These are phyloP conservation scores for Athelia psychrophila DNA, from an alignment of 1,284 basidiomycete species.

Conservation along the genomic window DNA sequence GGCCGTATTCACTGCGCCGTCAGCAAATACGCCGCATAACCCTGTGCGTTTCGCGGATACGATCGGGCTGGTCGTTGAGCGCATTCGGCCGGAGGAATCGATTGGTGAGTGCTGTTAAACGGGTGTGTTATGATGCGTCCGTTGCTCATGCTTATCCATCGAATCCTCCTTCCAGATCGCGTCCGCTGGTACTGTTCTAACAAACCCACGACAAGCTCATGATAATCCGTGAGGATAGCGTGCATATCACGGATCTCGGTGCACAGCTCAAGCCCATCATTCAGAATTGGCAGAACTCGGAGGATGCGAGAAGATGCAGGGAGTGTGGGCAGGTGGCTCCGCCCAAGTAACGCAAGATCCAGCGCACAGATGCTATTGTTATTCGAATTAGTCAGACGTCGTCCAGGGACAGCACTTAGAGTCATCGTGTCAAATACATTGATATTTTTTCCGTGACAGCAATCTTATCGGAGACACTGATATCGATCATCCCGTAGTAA, in stretches of 20 bases:
- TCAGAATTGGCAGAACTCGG: slow-evolving; percentile 67
- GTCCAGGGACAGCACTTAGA: too few relatives aligned
- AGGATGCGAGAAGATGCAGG: slow-evolving; percentile 64
- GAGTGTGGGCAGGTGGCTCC: slow-evolving; percentile 69
- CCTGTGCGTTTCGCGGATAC: slow-evolving; percentile 91
- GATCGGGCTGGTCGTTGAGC: slow-evolving; percentile 92
- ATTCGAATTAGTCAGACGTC: too few relatives aligned
- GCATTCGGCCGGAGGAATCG: slow-evolving; percentile 71
- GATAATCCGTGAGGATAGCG: slow-evolving; percentile 83
- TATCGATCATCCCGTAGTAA: too few relatives aligned
- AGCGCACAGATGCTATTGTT: too few relatives aligned
- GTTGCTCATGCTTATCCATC: slow-evolving; percentile 2
- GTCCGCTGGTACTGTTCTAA: slow-evolving; percentile 94
- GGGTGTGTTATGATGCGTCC: slow-evolving; percentile 1
- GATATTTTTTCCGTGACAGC: too few relatives aligned
- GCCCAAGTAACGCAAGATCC: slow-evolving; percentile 42
- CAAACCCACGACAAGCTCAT: slow-evolving; percentile 67
- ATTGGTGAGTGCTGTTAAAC: slow-evolving; percentile 47
- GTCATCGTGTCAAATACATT: too few relatives aligned
- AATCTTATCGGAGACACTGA: too few relatives aligned
- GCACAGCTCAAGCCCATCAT: slow-evolving; percentile 94
- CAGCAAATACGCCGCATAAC: slow-evolving; percentile 94
- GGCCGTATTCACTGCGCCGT: not conserved
- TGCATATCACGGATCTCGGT: slow-evolving; percentile 91
- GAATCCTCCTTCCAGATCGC: slow-evolving; percentile 56